Evolutionary conservation across 192 early-diverging fungal genomes (phyloP).

Genomic region (Lunasporangiospora selenospora): DNA sequence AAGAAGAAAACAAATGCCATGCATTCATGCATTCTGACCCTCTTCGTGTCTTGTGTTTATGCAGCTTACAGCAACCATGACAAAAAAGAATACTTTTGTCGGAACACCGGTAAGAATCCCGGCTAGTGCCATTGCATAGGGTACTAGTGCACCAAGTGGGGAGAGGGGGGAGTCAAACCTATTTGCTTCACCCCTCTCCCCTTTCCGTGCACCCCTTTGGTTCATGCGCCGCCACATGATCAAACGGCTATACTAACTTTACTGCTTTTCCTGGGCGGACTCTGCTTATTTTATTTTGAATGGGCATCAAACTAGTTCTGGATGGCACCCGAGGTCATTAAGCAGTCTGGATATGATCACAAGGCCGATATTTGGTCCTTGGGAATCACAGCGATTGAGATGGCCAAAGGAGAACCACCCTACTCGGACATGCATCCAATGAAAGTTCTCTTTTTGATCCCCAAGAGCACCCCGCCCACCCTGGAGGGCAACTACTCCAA

Average conservation of each 20-base stretch:
- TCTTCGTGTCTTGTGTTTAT: not conserved
- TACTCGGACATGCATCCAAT: constrained; percentile 95
- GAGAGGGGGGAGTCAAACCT: too few species aligned
- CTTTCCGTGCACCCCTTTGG: too few species aligned
- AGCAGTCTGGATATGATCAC: constrained; percentile 92
- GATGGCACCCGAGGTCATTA: constrained; percentile 97
- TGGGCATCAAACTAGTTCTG: constrained; percentile 61
- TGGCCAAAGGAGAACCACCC: constrained; percentile 93
- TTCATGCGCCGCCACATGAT: not conserved
- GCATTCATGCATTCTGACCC: too few species aligned
- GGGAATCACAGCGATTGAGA: constrained; percentile 96
- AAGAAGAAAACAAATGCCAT: too few species aligned
- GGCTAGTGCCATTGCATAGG: too few species aligned
- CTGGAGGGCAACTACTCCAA: constrained; percentile 81
- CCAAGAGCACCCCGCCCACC: constrained; percentile 87
- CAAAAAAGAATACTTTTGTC: constrained; percentile 97
- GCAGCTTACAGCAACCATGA: constrained; percentile 84
- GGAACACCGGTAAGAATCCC: constrained; percentile 88
- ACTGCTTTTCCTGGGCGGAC: not conserved
- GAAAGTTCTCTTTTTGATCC: constrained; percentile 95
- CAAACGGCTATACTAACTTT: not conserved
- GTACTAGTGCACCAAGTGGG: too few species aligned
- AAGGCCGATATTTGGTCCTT: constrained; percentile 99
- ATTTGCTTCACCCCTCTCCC: too few species aligned
- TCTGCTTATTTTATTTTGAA: not conserved